Evolutionary conservation across 768 basidiomycete species (phyloP), one percentile per base, ranked within the genome.

Genomic region (Chalciporus sphaerocephalus): DNA sequence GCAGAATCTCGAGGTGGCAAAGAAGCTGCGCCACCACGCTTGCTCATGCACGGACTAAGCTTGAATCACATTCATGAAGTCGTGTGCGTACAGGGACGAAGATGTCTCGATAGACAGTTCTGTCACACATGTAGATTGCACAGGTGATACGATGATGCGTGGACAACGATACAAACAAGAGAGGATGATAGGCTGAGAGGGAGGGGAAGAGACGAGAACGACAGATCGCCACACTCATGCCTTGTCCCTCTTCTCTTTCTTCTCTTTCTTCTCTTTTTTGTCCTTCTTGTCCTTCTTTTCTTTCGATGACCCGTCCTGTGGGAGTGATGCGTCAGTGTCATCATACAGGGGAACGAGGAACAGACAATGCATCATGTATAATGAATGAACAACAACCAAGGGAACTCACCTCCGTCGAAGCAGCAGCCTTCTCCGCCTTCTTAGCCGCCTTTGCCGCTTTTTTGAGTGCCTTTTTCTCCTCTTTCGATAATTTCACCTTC

Each of bases 381-480:
- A 25, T 25, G 11, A 46, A 42, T 16, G 35, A 8, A 10, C 10
- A 12, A 44, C 34, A 33, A 22, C 53, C 56, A 51, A 52, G 51
- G 34, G 21, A 32, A 48, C 71, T 52, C 43, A 74, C 76, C 49
- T 68, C 71, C 27, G 59, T 71, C 23, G 36, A 42, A 5, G 53
- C 74, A 16, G 42, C 45, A 1, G 38, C 51, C 24, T 67, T 73
- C 53, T 75, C 75, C 25, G 60, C 67, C 63, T 79, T 81, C n/a
- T 69, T 76, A 54, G 79, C 71, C 56, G 79, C 75, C 69, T 87
- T 87, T 62, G 77, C 76, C 35, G 81, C 83, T 67, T 85, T 88
- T 67, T 87, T 90, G 63, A 85, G 65, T 15, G 86, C 84, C 71
- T 87, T 89, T 74, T 88, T 88, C 69, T 91, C 87, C 68, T 89